Evolutionary conservation across 2,329 filamentous ascomycete species (phyloP), one percentile per base, ranked within the genome.

Genomic region (Diaporthe batatas): DNA sequence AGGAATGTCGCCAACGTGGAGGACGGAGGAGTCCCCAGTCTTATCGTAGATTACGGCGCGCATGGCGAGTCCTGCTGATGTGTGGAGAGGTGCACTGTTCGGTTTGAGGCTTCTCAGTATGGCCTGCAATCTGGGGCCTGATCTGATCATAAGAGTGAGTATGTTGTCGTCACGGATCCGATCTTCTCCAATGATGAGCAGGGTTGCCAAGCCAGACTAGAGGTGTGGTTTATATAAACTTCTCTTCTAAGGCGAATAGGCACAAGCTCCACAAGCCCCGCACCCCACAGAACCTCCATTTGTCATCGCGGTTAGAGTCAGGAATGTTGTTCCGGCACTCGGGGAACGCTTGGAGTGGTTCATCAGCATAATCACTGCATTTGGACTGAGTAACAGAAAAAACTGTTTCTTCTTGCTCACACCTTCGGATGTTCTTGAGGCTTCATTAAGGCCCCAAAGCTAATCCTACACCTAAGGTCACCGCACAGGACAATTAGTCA

Each of bases 1-100:
- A n/a, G 73, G 72, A 2, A 74, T 32, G 12, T 75, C 73, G 39
- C 68, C 69, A 29, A 75, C 51, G 12, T 75, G 69, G 21, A 75
- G 73, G 12, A 75, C 73, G 44, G 71, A 73, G 32, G 73, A 73
- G 69, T 73, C 73, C 29, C 73, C 73, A 3, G 72, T 73, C 64
- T 73, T 73, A 34, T 75, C 64, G 25, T 71, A 75, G 12, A 75
- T 21, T 12, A 75, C 72, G 53, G 73, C 72, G 54, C 69, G 70
- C 72, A 75, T 75, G 12, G 68, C 39, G 53, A 53, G 29, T n/a
- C 32, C 1, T 23, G 53, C 2, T 14, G 42, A 49, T 5, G 70
- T 72, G 39, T 70, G 58, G 36, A 74, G 64, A 0, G 23, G n/a
- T 25, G 51, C 29, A 44, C 54, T 62, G 23, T 39, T 44, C 16